Base-by-base conservation (phyloP, 192 early-diverging fungal species). In the Phycomyces nitens region DNA sequence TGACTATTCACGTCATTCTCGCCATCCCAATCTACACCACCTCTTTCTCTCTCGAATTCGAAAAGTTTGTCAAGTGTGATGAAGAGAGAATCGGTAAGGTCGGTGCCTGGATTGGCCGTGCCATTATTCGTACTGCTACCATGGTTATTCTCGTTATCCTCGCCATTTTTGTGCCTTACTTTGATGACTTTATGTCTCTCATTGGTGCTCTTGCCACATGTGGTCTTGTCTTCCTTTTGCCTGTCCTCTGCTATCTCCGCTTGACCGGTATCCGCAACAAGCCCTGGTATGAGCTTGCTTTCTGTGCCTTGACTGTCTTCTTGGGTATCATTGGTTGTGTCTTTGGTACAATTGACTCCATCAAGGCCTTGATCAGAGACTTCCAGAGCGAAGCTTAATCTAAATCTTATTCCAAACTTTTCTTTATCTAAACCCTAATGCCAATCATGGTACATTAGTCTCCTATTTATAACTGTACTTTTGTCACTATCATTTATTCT, bases 211-310 rank as follows among this genome's bases (percentile, higher is more conserved):
- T 93, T 12, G 85, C 88, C 40, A 92, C 88, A 62, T 86, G 82
- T 56, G 79, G 84, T 52, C 82, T 93, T 21, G 91, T 95, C 73
- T 95, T 95, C 70, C 76, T 95, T 52, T 77, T 95, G 23, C 93
- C 93, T 0, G 80, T 92, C 26, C 49, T 91, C 16, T 95, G 85
- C 70, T 90, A 93, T 62, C 80, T 89, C 44, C 82, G 82, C 69
- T 67, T 95, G 43, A 82, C 85, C 59, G 92, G 92, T 60, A 16
- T 67, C 6, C 65, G 71, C 20, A 73, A 73, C 65, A 73, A 73
- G 65, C 71, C 71, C 12, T 22, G 12, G 10, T 73, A 73, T 51
- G 76, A 84, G 62, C 74, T 85, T 56, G 67, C 79, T 34, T 76
- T 82, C 66, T 83, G 77, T 47, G 70, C 79, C 29, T 38, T 83